Evolutionary conservation across 495 filamentous ascomycete genomes (phyloP), one percentile per base, ranked within the genome.

Genomic region (Penicillium bovifimosum): DNA sequence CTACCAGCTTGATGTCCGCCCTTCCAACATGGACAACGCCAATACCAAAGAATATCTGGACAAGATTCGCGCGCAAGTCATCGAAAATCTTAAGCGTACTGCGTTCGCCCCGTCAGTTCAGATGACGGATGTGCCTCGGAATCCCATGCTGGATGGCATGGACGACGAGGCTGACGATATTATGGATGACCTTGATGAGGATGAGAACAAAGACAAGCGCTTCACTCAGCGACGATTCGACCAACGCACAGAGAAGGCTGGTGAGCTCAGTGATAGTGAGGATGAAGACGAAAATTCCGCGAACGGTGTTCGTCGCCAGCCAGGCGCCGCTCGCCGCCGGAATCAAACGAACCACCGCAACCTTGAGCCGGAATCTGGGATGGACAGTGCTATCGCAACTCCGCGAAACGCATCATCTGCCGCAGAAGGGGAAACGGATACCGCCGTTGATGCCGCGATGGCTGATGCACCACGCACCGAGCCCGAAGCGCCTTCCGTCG

Each of bases 1-100:
- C 61, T 99, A 93, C 65, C 87, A 96, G 66, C 81, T 99, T 26
- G 86, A 97, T 62, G 93, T 99, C 14, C 86, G 90, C 11, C 81
- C 93, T 9, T 96, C 90, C 3, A 99, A 99, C 58, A 99, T 97
- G 93, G 93, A 99, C 65, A 99, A 99, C 60, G 89, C 92, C 14
- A 99, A 99, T 65, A 91, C 88, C 28, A 79, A 75, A 53, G 93
- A 97, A 60, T 99, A 99, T 54, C 80, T 98, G 4, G 87, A 95
- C 57, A 96, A 96, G 74, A 99, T 99, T 69, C 92, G 90, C 64
- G 82, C 77, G 17, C 83, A 91, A 50, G 87, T 99, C 34, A 86
- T 96, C 41, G 91, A 96, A 50, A 99, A 99, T 61, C 80, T 99
- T 5, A 86, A 86, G 59, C 87, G 87, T 42, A 96, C 92, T 0